These are phyloP conservation scores for Yamadazyma oceani DNA, from an alignment of 1,139 yeast species.

Conservation along the genomic window DNA sequence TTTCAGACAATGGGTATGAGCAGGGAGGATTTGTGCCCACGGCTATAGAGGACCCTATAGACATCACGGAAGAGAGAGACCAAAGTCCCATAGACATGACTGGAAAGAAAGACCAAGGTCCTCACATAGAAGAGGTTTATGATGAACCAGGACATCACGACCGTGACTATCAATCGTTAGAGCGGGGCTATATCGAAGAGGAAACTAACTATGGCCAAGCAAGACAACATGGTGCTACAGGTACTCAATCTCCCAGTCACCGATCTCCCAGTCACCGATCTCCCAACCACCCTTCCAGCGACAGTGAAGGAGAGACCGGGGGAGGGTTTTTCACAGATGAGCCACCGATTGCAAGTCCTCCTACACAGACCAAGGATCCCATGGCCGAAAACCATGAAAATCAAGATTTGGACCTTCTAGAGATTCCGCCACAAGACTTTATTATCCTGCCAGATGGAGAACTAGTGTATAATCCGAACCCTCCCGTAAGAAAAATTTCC, in stretches of 20 bases:
- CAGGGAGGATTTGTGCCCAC: conserved; percentile 18
- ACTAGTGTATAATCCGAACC: conserved; percentile 22
- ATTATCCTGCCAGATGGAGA: conserved; percentile 23
- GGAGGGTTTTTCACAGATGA: background rate
- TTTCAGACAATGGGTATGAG: conserved; percentile 5
- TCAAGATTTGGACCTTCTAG: conserved; percentile 9
- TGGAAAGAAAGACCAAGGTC: conserved; percentile 8
- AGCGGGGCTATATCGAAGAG: too few species aligned
- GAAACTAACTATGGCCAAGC: too few species aligned
- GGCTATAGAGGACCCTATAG: background rate
- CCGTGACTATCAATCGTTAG: too few species aligned
- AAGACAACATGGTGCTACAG: too few species aligned
- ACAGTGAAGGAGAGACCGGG: too few species aligned
- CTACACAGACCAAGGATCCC: background rate
- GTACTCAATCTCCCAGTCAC: too few species aligned
- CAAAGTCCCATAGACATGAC: background rate
- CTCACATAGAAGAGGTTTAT: background rate
- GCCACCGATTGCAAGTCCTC: too few species aligned
- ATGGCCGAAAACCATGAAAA: too few species aligned
- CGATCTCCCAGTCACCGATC: too few species aligned
- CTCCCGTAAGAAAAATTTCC: background rate
- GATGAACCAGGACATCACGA: conserved; percentile 4
- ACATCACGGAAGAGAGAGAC: conserved; percentile 2
- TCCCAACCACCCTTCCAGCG: too few species aligned
- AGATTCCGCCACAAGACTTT: conserved; percentile 14